A percentile compares a stretch with the other conserved stretches of the same genome.
Evolutionary conservation across 2,329 filamentous ascomycete species (phyloP).

Genomic region (Talaromyces sp.): DNA sequence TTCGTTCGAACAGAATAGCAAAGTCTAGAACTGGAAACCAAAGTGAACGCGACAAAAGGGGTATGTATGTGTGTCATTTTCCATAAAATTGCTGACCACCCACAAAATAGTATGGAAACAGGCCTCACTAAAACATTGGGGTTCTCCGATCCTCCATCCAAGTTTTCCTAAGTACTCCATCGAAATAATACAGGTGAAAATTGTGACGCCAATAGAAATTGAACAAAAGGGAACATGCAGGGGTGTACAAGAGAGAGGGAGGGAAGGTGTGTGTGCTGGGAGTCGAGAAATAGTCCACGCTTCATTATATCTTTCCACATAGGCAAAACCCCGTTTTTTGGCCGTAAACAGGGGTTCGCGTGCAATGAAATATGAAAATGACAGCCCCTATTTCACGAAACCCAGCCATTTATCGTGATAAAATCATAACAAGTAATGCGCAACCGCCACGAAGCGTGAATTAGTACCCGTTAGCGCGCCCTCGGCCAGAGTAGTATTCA

Average conservation of each 20-base stretch:
- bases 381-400: not conserved
- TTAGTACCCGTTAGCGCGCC: conserved; percentile 5
- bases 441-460: not conserved
- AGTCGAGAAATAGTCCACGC: not conserved
- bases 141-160: conserved; percentile 3
- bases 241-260: not conserved
- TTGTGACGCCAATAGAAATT: conserved; percentile 4
- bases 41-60: not conserved
- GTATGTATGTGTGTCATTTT: conserved; percentile 7
- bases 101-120: conserved; percentile 5
- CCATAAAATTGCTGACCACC: not conserved
- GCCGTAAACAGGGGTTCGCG: not conserved
- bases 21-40: not conserved
- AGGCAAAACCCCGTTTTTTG: not conserved
- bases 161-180: conserved; percentile 6
- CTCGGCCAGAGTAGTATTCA: conserved; percentile 42
- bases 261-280: not conserved
- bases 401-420: not conserved
- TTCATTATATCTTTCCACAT: not conserved
- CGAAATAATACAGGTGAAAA: conserved; percentile 1
- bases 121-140: not conserved
- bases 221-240: not conserved
- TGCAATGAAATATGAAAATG: not conserved
- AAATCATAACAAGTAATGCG: not conserved
- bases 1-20: not conserved